Conservation (phyloP, 2,329 filamentous ascomycete genomes). For the Penicillium nordicum region DNA sequence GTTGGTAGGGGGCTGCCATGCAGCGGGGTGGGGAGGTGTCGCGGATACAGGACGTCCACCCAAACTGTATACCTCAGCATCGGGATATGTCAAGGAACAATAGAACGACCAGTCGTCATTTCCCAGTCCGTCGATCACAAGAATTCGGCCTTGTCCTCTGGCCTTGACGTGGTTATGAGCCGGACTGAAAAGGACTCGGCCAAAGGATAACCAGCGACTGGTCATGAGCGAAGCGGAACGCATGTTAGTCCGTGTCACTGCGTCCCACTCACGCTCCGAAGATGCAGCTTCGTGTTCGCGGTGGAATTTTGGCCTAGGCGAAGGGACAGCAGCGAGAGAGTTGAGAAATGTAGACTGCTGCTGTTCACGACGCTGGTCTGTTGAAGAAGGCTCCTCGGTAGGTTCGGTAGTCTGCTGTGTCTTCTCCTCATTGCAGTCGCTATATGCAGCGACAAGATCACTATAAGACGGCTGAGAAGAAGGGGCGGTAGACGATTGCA, state of each 20-base stretch:
- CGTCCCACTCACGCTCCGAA: conserved; percentile 43
- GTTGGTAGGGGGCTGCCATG: conserved; percentile 43
- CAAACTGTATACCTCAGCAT: conserved; percentile 46
- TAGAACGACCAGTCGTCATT: conserved; percentile 54
- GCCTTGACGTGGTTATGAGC: conserved; percentile 46
- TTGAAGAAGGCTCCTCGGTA: conserved; percentile 18
- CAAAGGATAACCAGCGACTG: conserved; percentile 50
- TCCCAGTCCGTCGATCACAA: conserved; percentile 50
- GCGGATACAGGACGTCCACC: conserved; percentile 35
- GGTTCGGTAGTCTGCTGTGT: neutral
- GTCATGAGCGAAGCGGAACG: conserved; percentile 51
- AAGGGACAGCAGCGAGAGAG: conserved; percentile 23
- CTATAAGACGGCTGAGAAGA: conserved; percentile 54
- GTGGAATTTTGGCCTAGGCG: conserved; percentile 23
- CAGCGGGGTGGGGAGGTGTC: conserved; percentile 36
- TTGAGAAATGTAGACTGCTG: conserved; percentile 27
- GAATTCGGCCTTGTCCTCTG: conserved; percentile 42
- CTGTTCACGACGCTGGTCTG: conserved; percentile 20
- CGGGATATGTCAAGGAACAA: conserved; percentile 48
- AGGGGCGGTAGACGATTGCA: conserved; percentile 49
- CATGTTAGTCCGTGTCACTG: conserved; percentile 45
- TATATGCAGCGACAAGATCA: conserved; percentile 53
- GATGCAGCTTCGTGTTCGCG: conserved; percentile 38
- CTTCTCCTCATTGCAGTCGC: conserved; percentile 30
- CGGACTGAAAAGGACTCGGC: conserved; percentile 50